phyloP scores from a whole-genome alignment of 495 filamentous ascomycete genomes.

The Cercophora newfieldiana region DNA sequence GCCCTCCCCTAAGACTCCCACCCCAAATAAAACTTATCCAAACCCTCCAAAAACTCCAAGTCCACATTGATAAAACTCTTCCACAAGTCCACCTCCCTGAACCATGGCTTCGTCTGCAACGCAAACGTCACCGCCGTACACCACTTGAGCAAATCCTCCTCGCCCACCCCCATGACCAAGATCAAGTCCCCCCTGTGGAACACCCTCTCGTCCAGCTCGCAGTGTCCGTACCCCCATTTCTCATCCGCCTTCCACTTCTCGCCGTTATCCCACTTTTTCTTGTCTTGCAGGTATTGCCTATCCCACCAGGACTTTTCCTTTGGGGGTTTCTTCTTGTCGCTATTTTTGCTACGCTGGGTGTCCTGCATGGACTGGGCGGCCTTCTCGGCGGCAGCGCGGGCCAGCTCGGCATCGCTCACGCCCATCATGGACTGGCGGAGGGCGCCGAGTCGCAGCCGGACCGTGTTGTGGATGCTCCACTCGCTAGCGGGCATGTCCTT shows the following conservation, averaged over 20 bases:
- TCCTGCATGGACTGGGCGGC: background rate
- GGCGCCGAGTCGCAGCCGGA: conserved; percentile 32
- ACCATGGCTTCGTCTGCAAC: conserved; percentile 54
- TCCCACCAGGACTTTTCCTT: conserved; percentile 5
- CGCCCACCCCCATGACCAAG: conserved; percentile 49
- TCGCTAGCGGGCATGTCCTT: conserved; percentile 51
- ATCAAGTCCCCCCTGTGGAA: conserved; percentile 43
- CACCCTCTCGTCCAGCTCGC: conserved; percentile 38
- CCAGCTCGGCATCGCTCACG: background rate
- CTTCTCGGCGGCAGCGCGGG: background rate
- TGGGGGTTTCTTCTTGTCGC: background rate
- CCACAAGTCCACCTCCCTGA: conserved; percentile 53
- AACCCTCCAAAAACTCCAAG: conserved; percentile 42
- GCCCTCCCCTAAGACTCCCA: background rate
- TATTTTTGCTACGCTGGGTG: background rate
- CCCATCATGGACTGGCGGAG: conserved; percentile 26
- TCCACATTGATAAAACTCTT: conserved; percentile 56
- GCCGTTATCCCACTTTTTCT: background rate
- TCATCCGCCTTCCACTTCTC: conserved; percentile 19
- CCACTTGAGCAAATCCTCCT: conserved; percentile 42
- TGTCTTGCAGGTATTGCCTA: background rate
- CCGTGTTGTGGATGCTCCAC: conserved; percentile 43
- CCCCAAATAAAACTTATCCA: conserved; percentile 44
- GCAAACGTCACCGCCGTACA: conserved; percentile 44
- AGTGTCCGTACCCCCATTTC: conserved; percentile 18